Base-by-base conservation (phyloP, 2,329 filamentous ascomycete species). In the Cercospora janseana region DNA sequence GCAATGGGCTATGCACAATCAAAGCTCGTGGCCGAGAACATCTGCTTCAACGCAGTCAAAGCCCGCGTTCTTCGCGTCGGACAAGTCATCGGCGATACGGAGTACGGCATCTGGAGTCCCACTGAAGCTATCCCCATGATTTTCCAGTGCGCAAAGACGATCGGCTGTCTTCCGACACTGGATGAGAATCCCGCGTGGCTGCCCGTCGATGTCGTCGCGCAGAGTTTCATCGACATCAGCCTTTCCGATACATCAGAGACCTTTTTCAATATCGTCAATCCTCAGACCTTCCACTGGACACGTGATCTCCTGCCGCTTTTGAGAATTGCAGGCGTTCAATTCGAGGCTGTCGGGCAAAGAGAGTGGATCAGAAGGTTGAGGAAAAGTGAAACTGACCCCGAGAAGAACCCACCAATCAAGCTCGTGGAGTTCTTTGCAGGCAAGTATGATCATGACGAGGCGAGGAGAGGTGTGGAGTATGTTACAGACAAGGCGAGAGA, bases 301-400 rank as follows among this genome's bases (percentile, higher is more conserved):
- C 50, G 68, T 0, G 75, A 80, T 43, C 63, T 83, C 2, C 70
- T 83, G 0, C 79, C 79, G 2, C 70, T 72, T 3, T 64, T 83
- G 6, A 64, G 61, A n/a, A 59, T 63, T 0, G 70, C 73, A 0
- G 76, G 76, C 0, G 60, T 80, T 4, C 51, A 67, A 12, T 78
- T 78, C 40, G 65, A 72, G 13, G 61, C 68, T 5, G 71, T 80
- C 1, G 54, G 69, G 2, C 66, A 72, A 29, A 63, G 65, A 6
- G 70, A 76, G 46, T 79, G 76, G 76, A 62, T 79, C 13, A 54
- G 64, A 4, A 63, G 69, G 2, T 57, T 81, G 9, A 67, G 73
- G 3, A 65, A 65, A 2, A 73, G 73, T 2, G 72, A 79, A 42
- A 69, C 68, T 2, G 60, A 66, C 49, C 59, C 65, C n/a, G 52